phyloP scores from a whole-genome alignment of 306 rosid species.

The Citrullus mucosospermus region DNA sequence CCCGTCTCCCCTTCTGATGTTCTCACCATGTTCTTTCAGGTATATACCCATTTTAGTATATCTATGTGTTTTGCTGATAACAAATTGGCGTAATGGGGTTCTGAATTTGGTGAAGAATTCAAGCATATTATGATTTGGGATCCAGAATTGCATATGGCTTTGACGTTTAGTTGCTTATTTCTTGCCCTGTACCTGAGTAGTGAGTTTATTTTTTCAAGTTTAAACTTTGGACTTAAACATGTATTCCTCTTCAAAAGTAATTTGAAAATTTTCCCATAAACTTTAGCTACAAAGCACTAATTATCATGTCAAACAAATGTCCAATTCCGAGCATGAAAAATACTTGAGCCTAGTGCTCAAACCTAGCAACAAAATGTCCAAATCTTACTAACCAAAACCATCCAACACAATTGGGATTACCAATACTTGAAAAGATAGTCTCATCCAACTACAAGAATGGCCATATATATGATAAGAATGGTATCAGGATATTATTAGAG shows the following conservation, averaged over 20 bases:
- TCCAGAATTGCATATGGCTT: neutral
- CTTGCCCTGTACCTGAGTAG: neutral
- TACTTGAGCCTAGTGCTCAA: neutral
- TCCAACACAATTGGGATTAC: neutral
- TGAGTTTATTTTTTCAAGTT: neutral
- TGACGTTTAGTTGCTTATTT: neutral
- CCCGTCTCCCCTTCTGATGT: constrained; percentile 69
- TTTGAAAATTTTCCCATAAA: neutral
- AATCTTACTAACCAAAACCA: neutral
- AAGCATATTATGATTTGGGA: neutral
- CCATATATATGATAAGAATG: neutral
- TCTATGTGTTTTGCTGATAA: neutral
- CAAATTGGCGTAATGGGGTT: neutral
- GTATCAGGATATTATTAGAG: too few relatives aligned
- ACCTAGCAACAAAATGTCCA: neutral
- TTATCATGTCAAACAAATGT: neutral
- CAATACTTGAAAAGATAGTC: neutral
- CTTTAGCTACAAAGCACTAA: neutral
- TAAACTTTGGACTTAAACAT: neutral
- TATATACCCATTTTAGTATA: neutral
- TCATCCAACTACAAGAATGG: neutral
- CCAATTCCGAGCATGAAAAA: neutral
- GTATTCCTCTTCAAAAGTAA: neutral
- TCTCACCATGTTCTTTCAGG: constrained; percentile 86
- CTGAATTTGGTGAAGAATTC: neutral